These are phyloP conservation scores for Lycium ferocissimum DNA, from an alignment of 257 asterid genomes.

Conservation along the genomic window DNA sequence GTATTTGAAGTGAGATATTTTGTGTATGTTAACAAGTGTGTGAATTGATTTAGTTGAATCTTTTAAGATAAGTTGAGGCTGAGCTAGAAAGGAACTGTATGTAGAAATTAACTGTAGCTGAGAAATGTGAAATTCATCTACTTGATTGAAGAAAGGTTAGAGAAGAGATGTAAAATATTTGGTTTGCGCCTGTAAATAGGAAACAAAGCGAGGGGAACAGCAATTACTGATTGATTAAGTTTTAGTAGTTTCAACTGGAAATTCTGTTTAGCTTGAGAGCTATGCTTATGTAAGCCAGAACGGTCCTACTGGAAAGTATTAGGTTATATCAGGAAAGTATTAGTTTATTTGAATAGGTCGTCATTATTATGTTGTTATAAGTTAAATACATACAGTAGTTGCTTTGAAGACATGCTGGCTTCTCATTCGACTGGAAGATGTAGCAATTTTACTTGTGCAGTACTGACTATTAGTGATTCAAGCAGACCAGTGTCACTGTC, in stretches of 20 bases:
- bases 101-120: not conserved
- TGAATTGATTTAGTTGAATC: constrained; percentile 8
- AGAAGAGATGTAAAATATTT: not conserved
- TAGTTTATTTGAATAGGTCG: not conserved
- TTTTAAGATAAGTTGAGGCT: not conserved
- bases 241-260: not conserved
- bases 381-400: not conserved
- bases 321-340: not conserved
- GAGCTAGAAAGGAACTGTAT: not conserved
- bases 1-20: not conserved
- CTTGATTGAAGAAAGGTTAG: not conserved
- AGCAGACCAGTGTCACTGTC: not conserved
- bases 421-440: not conserved
- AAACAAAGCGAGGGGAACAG: not conserved
- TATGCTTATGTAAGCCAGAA: not conserved
- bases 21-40: not conserved
- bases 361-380: not conserved
- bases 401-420: not conserved
- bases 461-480: not conserved
- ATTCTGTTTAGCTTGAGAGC: not conserved
- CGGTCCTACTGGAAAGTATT: not conserved
- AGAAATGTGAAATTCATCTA: not conserved
- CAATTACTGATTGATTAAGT: not conserved
- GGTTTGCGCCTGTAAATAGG: not conserved
- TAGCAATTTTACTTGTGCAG: not conserved